Percentiles rank a stretch among this genome's conserved stretches.
These are phyloP conservation scores for Auriculariales sp. DNA, from an alignment of 768 basidiomycete species.

Conservation along the genomic window DNA sequence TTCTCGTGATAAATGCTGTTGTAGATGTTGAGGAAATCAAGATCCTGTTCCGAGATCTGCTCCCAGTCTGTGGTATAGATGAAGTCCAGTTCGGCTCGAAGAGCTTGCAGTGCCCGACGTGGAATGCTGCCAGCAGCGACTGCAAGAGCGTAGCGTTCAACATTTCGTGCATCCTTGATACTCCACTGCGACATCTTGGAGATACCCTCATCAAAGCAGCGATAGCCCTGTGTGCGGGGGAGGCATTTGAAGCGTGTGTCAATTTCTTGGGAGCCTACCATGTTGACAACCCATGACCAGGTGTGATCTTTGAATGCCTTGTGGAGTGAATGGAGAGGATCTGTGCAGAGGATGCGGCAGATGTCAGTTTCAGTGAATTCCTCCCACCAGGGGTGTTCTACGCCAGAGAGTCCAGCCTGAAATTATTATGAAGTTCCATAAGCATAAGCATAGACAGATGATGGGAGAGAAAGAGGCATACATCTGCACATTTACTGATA, in stretches of 20 bases:
- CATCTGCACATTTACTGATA: slow-evolving; percentile 2
- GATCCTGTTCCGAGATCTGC: background rate
- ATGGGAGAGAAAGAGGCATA: background rate
- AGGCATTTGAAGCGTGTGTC: slow-evolving; percentile 22
- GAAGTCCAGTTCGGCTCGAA: slow-evolving; percentile 2
- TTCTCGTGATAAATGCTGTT: background rate
- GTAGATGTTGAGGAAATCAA: background rate
- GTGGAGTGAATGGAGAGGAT: slow-evolving; percentile 3
- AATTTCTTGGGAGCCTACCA: slow-evolving; percentile 16
- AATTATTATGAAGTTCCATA: background rate
- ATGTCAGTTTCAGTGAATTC: background rate
- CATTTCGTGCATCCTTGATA: slow-evolving; percentile 26
- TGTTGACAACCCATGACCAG: slow-evolving; percentile 12
- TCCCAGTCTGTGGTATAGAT: background rate
- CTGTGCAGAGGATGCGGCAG: background rate
- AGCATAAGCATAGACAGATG: slow-evolving; percentile 1
- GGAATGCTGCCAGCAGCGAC: slow-evolving; percentile 7
- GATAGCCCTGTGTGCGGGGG: slow-evolving; percentile 17
- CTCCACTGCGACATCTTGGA: slow-evolving; percentile 27
- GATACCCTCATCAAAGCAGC: slow-evolving; percentile 30
- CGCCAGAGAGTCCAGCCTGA: slow-evolving; percentile 1
- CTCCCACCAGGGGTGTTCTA: background rate
- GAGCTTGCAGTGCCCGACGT: background rate
- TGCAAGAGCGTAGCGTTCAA: slow-evolving; percentile 16
- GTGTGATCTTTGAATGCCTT: slow-evolving; percentile 9